Percentiles rank a stretch among this genome's conserved stretches.
Conservation (phyloP, 2,329 filamentous ascomycete species). For the Exophiala aquamarina region DNA sequence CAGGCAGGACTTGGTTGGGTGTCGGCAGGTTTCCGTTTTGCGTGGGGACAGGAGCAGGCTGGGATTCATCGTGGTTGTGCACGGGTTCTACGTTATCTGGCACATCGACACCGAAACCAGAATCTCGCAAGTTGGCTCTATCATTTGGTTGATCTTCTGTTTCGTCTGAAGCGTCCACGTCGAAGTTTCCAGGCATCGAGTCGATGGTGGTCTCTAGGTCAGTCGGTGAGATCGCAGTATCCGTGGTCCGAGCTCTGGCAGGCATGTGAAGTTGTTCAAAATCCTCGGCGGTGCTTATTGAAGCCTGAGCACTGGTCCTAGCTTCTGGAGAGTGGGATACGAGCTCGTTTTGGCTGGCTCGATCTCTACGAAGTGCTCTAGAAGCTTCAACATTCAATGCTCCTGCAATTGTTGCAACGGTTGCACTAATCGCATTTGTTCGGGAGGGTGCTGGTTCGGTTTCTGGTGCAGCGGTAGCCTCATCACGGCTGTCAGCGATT, state of each 20-base stretch:
- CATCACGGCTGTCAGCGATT: not conserved
- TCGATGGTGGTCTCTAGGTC: no score
- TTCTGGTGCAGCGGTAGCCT: not conserved
- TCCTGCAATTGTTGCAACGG: constrained; percentile 27
- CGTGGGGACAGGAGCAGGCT: not conserved
- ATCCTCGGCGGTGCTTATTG: constrained; percentile 7
- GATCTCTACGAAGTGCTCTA: constrained; percentile 15
- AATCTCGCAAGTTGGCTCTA: constrained; percentile 15
- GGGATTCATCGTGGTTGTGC: constrained; percentile 1
- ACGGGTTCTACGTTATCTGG: constrained; percentile 3
- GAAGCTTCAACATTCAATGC: constrained; percentile 25
- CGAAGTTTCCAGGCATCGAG: no score
- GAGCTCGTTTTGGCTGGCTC: constrained; percentile 2
- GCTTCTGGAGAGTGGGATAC: not conserved
- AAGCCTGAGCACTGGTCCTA: constrained; percentile 1
- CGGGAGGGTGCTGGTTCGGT: not conserved
- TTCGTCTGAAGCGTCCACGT: not conserved
- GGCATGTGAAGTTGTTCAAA: constrained; percentile 2
- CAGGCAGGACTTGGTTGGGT: not conserved
- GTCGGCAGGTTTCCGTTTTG: constrained; percentile 1
- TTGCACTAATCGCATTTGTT: constrained; percentile 18
- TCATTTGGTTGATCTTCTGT: not conserved
- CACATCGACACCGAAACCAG: constrained; percentile 18
- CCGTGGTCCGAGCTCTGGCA: not conserved
- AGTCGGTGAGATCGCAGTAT: not conserved